Evolutionary conservation across 1,139 yeast species (phyloP), one percentile per base, ranked within the genome.

Genomic region (Protomyces inouyei): DNA sequence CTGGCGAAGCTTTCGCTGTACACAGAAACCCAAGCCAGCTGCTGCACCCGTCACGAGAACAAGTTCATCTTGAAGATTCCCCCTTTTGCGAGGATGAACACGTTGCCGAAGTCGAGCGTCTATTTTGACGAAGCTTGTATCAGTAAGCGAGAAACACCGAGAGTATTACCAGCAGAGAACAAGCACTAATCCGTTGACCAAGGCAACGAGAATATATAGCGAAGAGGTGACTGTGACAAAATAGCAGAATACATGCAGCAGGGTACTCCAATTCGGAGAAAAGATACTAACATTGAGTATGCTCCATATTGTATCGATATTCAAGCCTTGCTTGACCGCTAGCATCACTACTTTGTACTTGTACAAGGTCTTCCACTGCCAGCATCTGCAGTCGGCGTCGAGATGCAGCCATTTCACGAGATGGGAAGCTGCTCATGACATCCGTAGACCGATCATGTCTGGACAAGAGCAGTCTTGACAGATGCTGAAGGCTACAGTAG

Each of bases 1-100:
- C n/a, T 69, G 68, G 3, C 75, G 74, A 64, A 89, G 80, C 48
- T 73, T 72, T 18, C 69, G 68, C 0, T 81, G 88, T n/a, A 91
- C 69, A 66, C 84, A 87, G 55, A 75, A 76, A 0, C 97, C 97
- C 28, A 92, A 77, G 0, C 97, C 97, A 0, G 83, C 76, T 1
- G 82, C 73, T 0, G 97, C 97, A 0, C 97, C 97, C 0, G 97
- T 91, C 32, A 92, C 77, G n/a, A 90, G 74, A 0, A 85, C 86
- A 12, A 87, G 76, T 70, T 88, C 90, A 28, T 52, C 57, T 6
- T 40, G 14, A 38, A 38, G 16, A 6, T 38, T 38, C 16, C 14
- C 32, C 5, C 2, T 16, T 38, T 14, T 6, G 43, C 16, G n/a
- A 38, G n/a, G n/a, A 16, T 4, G 16, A 9, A 38, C 3, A 16